These are phyloP conservation scores for Lolium multiflorum DNA, from an alignment of 176 grass and related monocot species.

Conservation along the genomic window DNA sequence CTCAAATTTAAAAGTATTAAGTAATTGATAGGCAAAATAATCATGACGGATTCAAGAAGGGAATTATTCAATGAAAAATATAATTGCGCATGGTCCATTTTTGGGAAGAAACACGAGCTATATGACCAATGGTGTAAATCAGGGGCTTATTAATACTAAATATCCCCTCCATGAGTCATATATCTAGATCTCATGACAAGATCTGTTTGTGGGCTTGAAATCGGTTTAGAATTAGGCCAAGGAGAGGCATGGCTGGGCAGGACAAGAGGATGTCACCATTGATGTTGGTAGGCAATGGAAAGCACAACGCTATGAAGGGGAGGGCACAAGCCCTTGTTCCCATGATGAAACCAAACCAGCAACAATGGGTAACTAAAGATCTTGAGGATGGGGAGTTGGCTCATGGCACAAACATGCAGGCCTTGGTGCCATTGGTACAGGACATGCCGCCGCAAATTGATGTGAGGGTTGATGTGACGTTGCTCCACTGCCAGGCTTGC, in stretches of 20 bases:
- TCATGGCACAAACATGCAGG: background rate
- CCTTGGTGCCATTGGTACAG: background rate
- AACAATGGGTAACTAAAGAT: background rate
- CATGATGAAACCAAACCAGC: background rate
- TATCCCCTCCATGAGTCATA: background rate
- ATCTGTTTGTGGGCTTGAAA: no score
- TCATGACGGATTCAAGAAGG: no score
- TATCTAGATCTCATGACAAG: no score
- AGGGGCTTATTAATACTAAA: no score
- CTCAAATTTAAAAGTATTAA: no score
- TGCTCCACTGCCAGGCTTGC: conserved; percentile 24
- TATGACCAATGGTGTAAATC: no score
- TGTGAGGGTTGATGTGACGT: background rate
- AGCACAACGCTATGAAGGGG: background rate
- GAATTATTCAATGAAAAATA: no score
- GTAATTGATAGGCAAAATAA: no score
- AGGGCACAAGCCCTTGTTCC: no score
- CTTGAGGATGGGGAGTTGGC: background rate
- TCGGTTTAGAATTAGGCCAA: background rate
- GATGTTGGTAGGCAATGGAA: background rate
- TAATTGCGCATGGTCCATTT: no score
- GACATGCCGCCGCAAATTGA: background rate
- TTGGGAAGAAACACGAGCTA: no score
- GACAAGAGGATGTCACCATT: background rate
- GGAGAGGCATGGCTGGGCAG: background rate